A percentile compares a stretch with the other conserved stretches of the same genome.
phyloP scores from a whole-genome alignment of 2,329 filamentous ascomycete species.

The Purpureocillium takamizusanense region DNA sequence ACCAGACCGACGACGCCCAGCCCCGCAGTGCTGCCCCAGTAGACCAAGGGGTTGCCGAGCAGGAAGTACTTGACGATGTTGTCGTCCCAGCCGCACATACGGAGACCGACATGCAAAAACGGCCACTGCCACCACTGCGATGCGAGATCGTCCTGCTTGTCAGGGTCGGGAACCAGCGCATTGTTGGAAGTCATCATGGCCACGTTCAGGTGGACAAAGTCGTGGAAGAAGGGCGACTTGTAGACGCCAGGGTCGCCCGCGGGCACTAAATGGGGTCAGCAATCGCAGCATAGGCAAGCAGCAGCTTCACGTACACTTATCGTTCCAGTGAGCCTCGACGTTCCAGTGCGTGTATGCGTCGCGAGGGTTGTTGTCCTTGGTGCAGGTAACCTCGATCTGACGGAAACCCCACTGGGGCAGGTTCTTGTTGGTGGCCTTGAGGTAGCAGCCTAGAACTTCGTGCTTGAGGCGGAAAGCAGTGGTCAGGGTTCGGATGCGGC shows the following conservation, averaged over 20 bases:
- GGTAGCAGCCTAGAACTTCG: conserved; percentile 75
- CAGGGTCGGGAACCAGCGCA: conserved; percentile 89
- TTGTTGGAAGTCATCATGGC: conserved; percentile 99
- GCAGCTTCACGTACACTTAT: conserved; percentile 61
- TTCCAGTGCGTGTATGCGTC: conserved; percentile 99
- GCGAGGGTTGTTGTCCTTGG: conserved; percentile 82
- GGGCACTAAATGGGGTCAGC: conserved; percentile 51
- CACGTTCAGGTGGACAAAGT: conserved; percentile 96
- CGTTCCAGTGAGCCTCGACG: conserved; percentile 89
- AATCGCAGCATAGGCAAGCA: background rate
- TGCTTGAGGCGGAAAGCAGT: conserved; percentile 88
- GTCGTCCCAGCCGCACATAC: conserved; percentile 99
- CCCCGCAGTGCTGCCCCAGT: conserved; percentile 84
- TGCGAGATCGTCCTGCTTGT: conserved; percentile 97
- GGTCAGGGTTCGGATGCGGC: conserved; percentile 80
- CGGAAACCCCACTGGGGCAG: conserved; percentile 99
- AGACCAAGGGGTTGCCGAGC: conserved; percentile 89
- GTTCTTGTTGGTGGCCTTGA: conserved; percentile 91
- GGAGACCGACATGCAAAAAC: conserved; percentile 84
- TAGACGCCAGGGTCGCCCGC: conserved; percentile 83
- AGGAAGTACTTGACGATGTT: conserved; percentile 96
- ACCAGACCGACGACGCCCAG: conserved; percentile 65
- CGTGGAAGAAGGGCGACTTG: conserved; percentile 93
- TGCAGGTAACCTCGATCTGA: conserved; percentile 95
- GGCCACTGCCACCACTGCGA: conserved; percentile 99